Evolutionary conservation across 225 moss, liverwort and hornwort genomes (phyloP).

Genomic region (Bryum argenteum): DNA sequence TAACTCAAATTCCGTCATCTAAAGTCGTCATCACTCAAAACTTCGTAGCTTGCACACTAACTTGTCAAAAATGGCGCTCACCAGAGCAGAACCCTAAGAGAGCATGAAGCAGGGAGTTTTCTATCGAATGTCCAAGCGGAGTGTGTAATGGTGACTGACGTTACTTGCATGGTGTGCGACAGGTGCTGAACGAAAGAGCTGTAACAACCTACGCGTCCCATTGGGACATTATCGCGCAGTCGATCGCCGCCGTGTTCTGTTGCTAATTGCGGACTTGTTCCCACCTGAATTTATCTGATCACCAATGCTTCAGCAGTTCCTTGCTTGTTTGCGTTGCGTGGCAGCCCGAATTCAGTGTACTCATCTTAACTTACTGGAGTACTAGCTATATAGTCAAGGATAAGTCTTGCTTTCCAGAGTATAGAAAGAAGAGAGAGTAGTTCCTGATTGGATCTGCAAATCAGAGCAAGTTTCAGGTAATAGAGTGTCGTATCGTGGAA

Average conservation of each 20-base stretch:
- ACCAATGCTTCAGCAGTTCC: constrained; percentile 39
- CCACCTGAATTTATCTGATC: constrained; percentile 19
- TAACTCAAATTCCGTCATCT: constrained; percentile 49
- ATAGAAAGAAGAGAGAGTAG: constrained; percentile 32
- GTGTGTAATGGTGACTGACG: constrained; percentile 16
- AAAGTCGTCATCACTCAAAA: constrained; percentile 53
- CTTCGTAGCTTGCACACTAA: constrained; percentile 21
- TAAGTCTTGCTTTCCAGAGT: constrained; percentile 38
- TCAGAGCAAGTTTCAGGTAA: constrained; percentile 8
- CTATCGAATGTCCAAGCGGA: constrained; percentile 24
- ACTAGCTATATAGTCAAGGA: constrained; percentile 27
- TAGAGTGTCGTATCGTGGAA: constrained; percentile 10
- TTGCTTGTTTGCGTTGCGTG: constrained; percentile 39
- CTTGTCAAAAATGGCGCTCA: constrained; percentile 9
- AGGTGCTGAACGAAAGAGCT: constrained; percentile 34
- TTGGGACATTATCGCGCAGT: constrained; percentile 8
- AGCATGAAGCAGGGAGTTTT: constrained; percentile 5
- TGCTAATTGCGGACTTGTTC: constrained; percentile 29
- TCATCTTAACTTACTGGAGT: constrained; percentile 44
- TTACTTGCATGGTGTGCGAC: constrained; percentile 33
- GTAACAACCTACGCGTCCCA: constrained; percentile 21
- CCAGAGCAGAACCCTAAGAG: constrained; percentile 31
- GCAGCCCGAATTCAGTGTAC: constrained; percentile 45
- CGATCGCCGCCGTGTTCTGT: constrained; percentile 18
- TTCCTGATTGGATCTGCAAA: constrained; percentile 24